Evolutionary conservation across 441 rosid species (phyloP).

Genomic region (Populus hybrid): DNA sequence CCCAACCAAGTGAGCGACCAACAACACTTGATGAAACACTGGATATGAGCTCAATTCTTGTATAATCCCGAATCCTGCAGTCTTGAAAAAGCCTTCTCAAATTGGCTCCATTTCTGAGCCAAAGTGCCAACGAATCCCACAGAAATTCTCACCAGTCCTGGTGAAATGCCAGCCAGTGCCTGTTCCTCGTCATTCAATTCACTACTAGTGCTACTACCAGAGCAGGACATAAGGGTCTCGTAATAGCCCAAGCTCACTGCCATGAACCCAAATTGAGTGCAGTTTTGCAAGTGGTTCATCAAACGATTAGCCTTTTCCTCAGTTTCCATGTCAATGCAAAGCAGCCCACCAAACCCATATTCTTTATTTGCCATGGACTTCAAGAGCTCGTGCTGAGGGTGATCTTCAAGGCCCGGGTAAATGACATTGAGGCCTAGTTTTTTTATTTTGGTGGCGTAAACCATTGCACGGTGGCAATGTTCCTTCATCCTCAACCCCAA

Average conservation of each 20-base stretch:
- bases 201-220: constrained; percentile 90
- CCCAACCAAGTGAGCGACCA: background rate
- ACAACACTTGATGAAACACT: background rate
- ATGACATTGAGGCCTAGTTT: constrained; percentile 68
- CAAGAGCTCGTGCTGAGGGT: constrained; percentile 69
- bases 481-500: constrained; percentile 80
- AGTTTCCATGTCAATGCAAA: constrained; percentile 77
- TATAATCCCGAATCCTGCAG: constrained; percentile 37
- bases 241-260: constrained; percentile 95
- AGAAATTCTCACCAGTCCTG: constrained; percentile 86
- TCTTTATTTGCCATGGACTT: constrained; percentile 56
- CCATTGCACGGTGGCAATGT: constrained; percentile 72
- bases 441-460: constrained; percentile 66
- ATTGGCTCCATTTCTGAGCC: constrained; percentile 87
- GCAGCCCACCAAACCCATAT: constrained; percentile 79
- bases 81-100: constrained; percentile 69
- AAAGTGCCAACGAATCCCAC: constrained; percentile 74
- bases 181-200: constrained; percentile 66
- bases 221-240: constrained; percentile 93
- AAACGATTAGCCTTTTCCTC: constrained; percentile 82
- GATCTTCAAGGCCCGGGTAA: constrained; percentile 82
- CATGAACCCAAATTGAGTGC: constrained; percentile 82
- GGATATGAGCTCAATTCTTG: constrained; percentile 21
- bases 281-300: constrained; percentile 74
- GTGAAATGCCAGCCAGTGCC: constrained; percentile 77